Base-by-base conservation (phyloP, 2,329 filamentous ascomycete species). In the Paracoccidioides lutzii region DNA sequence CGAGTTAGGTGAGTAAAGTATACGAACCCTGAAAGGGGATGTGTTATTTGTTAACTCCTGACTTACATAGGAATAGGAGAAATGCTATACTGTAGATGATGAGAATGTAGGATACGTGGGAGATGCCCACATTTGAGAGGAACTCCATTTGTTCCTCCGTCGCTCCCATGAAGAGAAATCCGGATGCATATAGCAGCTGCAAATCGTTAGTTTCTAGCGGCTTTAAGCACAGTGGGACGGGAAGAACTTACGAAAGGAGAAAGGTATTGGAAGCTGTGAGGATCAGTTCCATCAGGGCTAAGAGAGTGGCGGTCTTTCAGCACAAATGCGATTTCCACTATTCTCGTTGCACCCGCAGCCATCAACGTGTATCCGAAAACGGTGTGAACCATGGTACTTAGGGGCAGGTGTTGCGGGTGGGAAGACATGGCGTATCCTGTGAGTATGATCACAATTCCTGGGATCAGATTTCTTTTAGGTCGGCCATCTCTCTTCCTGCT, bases 361-460 rank as follows among this genome's bases (percentile, higher is more conserved):
- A 98, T 97, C 43, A 98, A 78, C 0, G 89, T 95, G 68, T 95
- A 97, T 10, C 93, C 93, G 65, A 98, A 98, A 61, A 93, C 81
- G 41, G 80, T 76, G 70, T 98, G 93, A 7, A 94, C 85, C 78
- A 88, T 90, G 53, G 86, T 89, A 66, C 89, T 95, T 60, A 95
- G 78, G 72, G 83, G 83, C 48, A 95, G 73, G 42, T 84, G 79
- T 70, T 98, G 93, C 0, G 91, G 87, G 66, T 98, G 93, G 5
- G 84, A 83, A 46, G 87, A 90, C 90, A 98, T 97, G 58, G 83
- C 91, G 85, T 89, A 98, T 15, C 93, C 93, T 1, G 93, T 98
- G 55, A 98, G 74, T 59, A 95, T 71, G 58, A 98, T 87, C 57
- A 98, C 89, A 60, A 97, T 87, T 10, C 83, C 90, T 0, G 93